phyloP scores from a whole-genome alignment of 371 early-diverging fungal genomes.

The Mortierella sp. region DNA sequence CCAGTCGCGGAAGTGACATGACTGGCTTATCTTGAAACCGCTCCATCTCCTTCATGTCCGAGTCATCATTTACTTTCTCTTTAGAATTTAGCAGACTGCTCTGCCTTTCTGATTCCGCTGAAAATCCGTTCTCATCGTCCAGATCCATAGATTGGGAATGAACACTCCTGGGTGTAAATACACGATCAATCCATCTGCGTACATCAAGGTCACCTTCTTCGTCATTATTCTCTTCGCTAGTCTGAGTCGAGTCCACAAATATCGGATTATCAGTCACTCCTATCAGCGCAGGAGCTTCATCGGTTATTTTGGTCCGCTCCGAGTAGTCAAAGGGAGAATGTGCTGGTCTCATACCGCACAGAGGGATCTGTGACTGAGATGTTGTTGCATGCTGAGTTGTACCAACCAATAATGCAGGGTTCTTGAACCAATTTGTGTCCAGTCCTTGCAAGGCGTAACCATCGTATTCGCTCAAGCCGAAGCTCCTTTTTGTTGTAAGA shows the following conservation, averaged over 20 bases:
- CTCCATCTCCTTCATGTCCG: background rate
- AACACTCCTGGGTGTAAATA: background rate
- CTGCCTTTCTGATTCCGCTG: background rate
- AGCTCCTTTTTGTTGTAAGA: background rate
- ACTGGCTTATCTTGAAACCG: background rate
- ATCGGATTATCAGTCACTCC: background rate
- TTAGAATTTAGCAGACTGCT: background rate
- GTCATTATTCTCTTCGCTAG: background rate
- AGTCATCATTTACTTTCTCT: background rate
- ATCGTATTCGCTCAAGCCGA: background rate
- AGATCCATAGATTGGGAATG: background rate
- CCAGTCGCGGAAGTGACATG: background rate
- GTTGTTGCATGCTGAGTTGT: background rate
- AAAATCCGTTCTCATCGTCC: background rate
- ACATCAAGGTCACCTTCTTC: background rate
- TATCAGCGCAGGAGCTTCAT: background rate
- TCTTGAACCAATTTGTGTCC: slow-evolving; percentile 1
- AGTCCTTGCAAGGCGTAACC: background rate
- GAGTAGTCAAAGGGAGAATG: background rate
- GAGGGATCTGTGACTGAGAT: background rate
- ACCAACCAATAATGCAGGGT: background rate
- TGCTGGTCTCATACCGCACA: background rate
- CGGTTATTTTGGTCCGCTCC: background rate
- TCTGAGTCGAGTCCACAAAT: background rate
- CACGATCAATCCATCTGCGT: background rate